Base-by-base conservation (phyloP, 805 yeast species). In the Myxozyma kluyveri region DNA sequence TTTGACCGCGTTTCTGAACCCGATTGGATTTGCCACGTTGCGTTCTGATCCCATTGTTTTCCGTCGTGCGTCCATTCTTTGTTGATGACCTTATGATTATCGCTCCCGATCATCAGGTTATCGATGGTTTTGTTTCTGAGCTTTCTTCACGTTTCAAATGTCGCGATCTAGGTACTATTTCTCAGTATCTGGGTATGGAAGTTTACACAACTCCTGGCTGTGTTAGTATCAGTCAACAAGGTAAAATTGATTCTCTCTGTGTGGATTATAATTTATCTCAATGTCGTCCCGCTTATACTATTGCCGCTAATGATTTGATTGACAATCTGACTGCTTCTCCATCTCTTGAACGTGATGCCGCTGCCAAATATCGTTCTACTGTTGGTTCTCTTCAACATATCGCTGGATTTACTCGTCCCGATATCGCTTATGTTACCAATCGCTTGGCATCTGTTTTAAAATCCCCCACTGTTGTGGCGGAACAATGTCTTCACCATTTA, bases 371-470 rank as follows among this genome's bases (percentile, higher is more conserved):
- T 31, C 43, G 43, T 31, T 40, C 43, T 18, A 31, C 43, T 6
- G 43, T 40, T 40, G 43, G 43, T 17, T 9, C 40, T 7, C 40
- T 36, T 36, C 43, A 21, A 7, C 43, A 40, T 40, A 7, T 40
- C 43, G 43, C 43, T 23, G 23, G 9, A 10, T 40, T 40, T 22
- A 40, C 29, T 21, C 43, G 29, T 6, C 43, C 43, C 12, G 43
- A 40, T 22, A 40, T 40, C n/a, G 43, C 43, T 7, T 40, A 40
- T n/a, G 43, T 31, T 10, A 31, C 23, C 6, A 40, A 40, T 40
- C 43, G 19, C 27, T 31, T 40, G 14, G 43, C 43, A 6, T 40
- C 43, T 17, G 43, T 40, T 9, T 21, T 40, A 31, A 9, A 29
- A 14, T 14, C 33, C 14, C 33, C 33, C 33, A 29, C 33, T n/a